A percentile compares a stretch with the other conserved stretches of the same genome.
These are phyloP conservation scores for Metarhizium guizhouense DNA, from an alignment of 2,329 filamentous ascomycete species.

Conservation along the genomic window DNA sequence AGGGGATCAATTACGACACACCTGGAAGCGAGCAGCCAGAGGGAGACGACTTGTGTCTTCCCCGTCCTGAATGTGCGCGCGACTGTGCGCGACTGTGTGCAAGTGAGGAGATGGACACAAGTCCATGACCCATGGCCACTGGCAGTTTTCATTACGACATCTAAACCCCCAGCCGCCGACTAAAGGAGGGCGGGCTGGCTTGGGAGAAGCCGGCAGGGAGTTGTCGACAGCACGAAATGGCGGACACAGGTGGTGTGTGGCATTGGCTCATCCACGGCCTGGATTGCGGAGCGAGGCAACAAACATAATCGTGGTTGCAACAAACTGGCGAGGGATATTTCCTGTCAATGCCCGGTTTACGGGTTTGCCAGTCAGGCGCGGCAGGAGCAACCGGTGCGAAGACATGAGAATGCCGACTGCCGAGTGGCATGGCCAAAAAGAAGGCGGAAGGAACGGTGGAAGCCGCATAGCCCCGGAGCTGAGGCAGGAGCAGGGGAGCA, in stretches of 20 bases:
- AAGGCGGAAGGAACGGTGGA: neutral
- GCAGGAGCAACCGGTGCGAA: neutral
- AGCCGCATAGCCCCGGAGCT: neutral
- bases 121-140: neutral
- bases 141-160: slow-evolving; percentile 10
- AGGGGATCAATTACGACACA: neutral
- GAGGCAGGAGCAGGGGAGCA: neutral
- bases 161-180: slow-evolving; percentile 2
- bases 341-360: neutral
- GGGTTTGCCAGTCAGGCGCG: neutral
- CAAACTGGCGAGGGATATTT: neutral
- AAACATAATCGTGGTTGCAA: neutral
- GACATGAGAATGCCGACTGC: neutral
- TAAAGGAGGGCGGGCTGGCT: neutral
- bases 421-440: neutral
- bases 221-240: neutral
- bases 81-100: too few relatives aligned
- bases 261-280: neutral
- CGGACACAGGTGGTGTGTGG: neutral
- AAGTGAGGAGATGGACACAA: neutral
- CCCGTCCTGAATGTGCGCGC: too few relatives aligned
- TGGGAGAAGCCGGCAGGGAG: neutral
- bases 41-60: neutral
- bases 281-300: neutral
- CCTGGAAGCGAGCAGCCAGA: neutral